Percentiles rank a stretch among this genome's conserved stretches.
Conservation (phyloP, 2,329 filamentous ascomycete genomes). For the Talaromyces pinophilus region DNA sequence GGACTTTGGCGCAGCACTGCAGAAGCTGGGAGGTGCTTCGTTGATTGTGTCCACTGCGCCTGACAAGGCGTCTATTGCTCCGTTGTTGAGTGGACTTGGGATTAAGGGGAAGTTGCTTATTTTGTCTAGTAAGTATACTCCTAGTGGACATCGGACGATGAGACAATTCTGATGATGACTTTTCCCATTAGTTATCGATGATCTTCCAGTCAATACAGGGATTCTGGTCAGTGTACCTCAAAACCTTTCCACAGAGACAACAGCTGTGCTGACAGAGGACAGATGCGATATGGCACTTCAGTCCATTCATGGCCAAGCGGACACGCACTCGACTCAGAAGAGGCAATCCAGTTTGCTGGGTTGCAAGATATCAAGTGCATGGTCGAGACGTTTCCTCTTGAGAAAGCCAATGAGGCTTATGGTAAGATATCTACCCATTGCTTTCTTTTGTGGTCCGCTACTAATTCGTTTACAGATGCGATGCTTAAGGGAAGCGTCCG, state of each 20-base stretch:
- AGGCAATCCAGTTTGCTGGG: constrained; percentile 36
- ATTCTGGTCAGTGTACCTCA: constrained; percentile 25
- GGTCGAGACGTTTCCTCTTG: constrained; percentile 27
- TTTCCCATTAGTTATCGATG: constrained; percentile 6
- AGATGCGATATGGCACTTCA: constrained; percentile 51
- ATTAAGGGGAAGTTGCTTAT: constrained; percentile 19
- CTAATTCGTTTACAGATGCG: constrained; percentile 39
- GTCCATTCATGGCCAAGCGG: constrained; percentile 57
- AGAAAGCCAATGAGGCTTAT: constrained; percentile 51
- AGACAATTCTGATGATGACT: too few species aligned
- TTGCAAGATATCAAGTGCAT: constrained; percentile 26
- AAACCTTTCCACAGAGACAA: neutral
- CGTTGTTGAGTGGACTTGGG: constrained; percentile 38
- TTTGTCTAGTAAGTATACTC: constrained; percentile 12
- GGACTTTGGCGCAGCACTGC: constrained; percentile 37
- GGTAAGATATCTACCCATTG: constrained; percentile 32
- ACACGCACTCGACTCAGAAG: constrained; percentile 55
- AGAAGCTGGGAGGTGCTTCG: constrained; percentile 40
- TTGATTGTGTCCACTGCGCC: constrained; percentile 45
- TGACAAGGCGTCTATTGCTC: constrained; percentile 35
- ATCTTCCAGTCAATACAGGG: constrained; percentile 14
- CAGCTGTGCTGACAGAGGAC: constrained; percentile 16
- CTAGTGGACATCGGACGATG: too few species aligned
- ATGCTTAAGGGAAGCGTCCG: constrained; percentile 54
- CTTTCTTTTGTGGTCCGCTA: neutral